phyloP scores from a whole-genome alignment of 2,329 filamentous ascomycete species.

The Aspergillus floridensis region DNA sequence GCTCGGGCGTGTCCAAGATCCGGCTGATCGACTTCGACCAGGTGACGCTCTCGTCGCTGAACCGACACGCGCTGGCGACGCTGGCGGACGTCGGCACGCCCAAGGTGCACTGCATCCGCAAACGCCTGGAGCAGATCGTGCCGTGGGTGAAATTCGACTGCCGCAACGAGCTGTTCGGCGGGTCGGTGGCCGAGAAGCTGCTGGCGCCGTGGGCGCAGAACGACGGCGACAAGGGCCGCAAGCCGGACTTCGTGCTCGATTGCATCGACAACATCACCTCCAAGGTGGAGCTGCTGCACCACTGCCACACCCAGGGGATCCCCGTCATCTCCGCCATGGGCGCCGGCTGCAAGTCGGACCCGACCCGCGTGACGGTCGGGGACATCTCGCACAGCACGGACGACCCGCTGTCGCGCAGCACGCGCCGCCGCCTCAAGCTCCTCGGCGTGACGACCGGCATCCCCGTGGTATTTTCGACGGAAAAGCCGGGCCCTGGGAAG shows the following conservation, averaged over 20 bases:
- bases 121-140: conserved; percentile 76
- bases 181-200: conserved; percentile 62
- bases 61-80: conserved; percentile 93
- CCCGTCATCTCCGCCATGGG: conserved; percentile 94
- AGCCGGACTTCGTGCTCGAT: conserved; percentile 87
- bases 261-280: conserved; percentile 98
- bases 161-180: conserved; percentile 77
- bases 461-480: conserved; percentile 87
- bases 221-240: conserved; percentile 43
- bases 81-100: conserved; percentile 88
- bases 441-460: conserved; percentile 80
- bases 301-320: conserved; percentile 74
- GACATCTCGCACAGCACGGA: conserved; percentile 88
- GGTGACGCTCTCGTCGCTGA: conserved; percentile 89
- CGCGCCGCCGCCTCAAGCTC: conserved; percentile 71
- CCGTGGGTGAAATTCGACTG: conserved; percentile 92
- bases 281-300: conserved; percentile 85
- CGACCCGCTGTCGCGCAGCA: conserved; percentile 82
- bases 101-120: conserved; percentile 82
- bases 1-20: conserved; percentile 84
- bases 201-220: conserved; percentile 63
- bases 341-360: conserved; percentile 86
- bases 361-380: conserved; percentile 80
- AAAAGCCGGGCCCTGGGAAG: conserved; percentile 86
- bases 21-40: conserved; percentile 96